Base-by-base conservation (phyloP, 2,329 filamentous ascomycete species). In the Scedosporium minutisporum region DNA sequence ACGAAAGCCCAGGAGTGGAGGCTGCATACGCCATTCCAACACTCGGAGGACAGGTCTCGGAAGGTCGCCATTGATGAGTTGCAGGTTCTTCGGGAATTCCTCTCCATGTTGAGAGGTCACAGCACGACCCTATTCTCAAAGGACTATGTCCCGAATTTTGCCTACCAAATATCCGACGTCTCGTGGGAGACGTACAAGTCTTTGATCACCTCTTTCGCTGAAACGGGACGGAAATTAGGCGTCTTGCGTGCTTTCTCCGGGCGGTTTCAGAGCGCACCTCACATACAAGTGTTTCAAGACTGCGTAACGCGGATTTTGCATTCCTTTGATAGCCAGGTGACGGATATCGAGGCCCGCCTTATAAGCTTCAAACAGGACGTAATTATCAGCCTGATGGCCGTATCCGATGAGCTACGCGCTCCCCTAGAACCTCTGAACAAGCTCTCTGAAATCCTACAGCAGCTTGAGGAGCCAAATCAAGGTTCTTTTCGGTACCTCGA, bases 21-120 rank as follows among this genome's bases (percentile, higher is more conserved):
- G 29, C 63, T 53, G 1, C 64, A 65, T 63, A 76, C 61, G 63
- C 73, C 64, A 65, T 80, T 55, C 59, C 74, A 62, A 60, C 75
- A 78, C 21, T 59, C 70, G 3, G 64, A 68, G 9, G 73, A 71
- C 0, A 70, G 68, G 41, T 65, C 72, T 0, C 73, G 73, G 38
- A 80, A 80, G 63, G 71, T 77, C 0, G 68, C 74, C 1, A 77
- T 93, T 5, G 84, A 88, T 0, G 93, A 96, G 71, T 77, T 89
- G 1, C 86, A 93, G 66, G 78, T 87, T 10, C 76, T 93, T 27
- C 85, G 91, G 58, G 92, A 97, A 62, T 83, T 86, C 0, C 77
- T 97, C 0, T 93, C 91, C 68, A 96, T 97, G 90, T 81, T 97
- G 0, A 84, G 86, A 62, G 93, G 93, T 0, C 76, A 95, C 3